Base-by-base conservation (phyloP, 805 yeast genomes). In the Allodekkera sacchari region DNA sequence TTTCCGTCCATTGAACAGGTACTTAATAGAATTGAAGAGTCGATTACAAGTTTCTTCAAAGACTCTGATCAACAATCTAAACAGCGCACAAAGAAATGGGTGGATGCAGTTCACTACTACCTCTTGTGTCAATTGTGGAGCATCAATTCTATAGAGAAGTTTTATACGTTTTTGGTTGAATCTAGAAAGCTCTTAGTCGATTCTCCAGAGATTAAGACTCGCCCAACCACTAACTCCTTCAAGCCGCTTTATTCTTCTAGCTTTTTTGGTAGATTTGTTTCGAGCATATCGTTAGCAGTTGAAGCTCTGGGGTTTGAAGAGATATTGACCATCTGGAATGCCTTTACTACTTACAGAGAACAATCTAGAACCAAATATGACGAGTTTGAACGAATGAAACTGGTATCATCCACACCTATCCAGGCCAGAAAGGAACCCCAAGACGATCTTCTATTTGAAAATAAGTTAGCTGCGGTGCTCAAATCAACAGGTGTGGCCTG, bases 251-350 rank as follows among this genome's bases (percentile, higher is more conserved):
- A 68, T 1, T 48, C 53, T 6, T 41, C 53, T 5, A 64, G 71
- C 34, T 65, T 64, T 28, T 37, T 67, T 18, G 79, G 79, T 0
- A 48, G 57, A 9, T 71, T 71, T 43, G 66, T 69, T 2, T 46
- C 55, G 14, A 50, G 49, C 22, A 57, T 68, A 21, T 45, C 63
- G 0, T 48, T 58, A 2, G 57, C 70, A 10, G 61, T 63, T 36
- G 64, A 60, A 30, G 48, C 64, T 1, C 43, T 72, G 32, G 66
- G 62, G 28, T 72, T 71, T 42, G 74, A 69, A 27, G 71, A 68
- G 37, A 51, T 57, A 1, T 48, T 61, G 2, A 42, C 48, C 10
- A 44, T 72, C 8, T 72, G 71, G 71, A 44, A 44, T 12, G 50
- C 64, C 0, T 66, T 67, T 43, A 37, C 48, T 3, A 47, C 48